Percentiles rank a stretch among this genome's conserved stretches.
Evolutionary conservation across 345 rosid species (phyloP).

Genomic region (Raphanus sativus): DNA sequence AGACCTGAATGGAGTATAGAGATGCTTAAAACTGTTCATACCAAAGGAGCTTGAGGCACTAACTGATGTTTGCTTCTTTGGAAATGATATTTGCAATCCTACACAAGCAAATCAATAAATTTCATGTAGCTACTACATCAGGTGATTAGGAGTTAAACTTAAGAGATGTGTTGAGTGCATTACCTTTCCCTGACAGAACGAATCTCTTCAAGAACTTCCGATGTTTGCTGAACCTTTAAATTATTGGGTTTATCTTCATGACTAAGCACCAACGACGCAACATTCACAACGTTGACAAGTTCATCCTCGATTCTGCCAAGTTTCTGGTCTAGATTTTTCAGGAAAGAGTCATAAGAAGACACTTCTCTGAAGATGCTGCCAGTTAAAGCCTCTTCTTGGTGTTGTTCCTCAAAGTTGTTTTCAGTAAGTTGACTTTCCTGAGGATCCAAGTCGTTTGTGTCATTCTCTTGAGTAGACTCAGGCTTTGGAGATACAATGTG

Average conservation of each 20-base stretch:
- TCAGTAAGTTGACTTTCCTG: conserved; percentile 22
- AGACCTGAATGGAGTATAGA: neutral
- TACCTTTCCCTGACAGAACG: conserved; percentile 60
- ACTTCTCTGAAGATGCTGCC: conserved; percentile 35
- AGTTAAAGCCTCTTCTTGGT: conserved; percentile 39
- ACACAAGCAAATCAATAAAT: neutral
- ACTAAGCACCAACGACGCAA: conserved; percentile 52
- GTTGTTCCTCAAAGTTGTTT: conserved; percentile 30
- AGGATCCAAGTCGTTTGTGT: conserved; percentile 18
- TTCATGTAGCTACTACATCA: too few species aligned
- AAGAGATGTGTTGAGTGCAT: conserved; percentile 7
- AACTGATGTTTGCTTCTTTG: conserved; percentile 26
- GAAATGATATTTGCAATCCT: conserved; percentile 32
- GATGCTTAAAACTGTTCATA: conserved; percentile 2
- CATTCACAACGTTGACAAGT: conserved; percentile 60
- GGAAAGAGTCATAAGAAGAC: conserved; percentile 63
- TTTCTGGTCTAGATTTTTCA: conserved; percentile 60
- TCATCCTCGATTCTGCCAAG: conserved; percentile 65
- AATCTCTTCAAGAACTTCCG: conserved; percentile 65
- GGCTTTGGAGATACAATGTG: conserved; percentile 65
- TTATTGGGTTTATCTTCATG: conserved; percentile 52
- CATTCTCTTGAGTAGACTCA: conserved; percentile 34
- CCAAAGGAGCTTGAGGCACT: conserved; percentile 14
- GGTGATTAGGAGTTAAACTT: neutral
- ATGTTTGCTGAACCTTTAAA: conserved; percentile 55